Conservation (phyloP, 2,329 filamentous ascomycete genomes). For the Arthrobotrys musiformis region DNA sequence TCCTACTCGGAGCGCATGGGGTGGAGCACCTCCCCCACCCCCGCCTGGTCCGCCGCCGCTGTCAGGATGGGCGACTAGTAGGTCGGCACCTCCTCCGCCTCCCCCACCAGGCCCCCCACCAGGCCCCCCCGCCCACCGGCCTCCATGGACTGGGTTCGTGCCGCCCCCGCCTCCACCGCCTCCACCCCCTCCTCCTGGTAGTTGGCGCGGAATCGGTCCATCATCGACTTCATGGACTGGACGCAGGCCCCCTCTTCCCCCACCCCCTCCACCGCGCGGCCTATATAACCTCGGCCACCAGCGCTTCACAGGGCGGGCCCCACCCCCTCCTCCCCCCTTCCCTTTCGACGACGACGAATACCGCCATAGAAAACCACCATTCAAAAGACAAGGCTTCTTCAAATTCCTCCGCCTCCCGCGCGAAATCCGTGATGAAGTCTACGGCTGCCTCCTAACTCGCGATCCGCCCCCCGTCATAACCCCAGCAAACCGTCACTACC, state of each 20-base stretch:
- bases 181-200: not conserved
- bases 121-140: too few species aligned
- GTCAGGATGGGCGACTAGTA: not conserved
- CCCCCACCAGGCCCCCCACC: too few species aligned
- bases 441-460: not conserved
- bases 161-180: not conserved
- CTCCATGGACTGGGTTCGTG: too few species aligned
- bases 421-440: constrained; percentile 40
- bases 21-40: not conserved
- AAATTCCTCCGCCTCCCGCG: constrained; percentile 25
- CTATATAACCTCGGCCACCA: not conserved
- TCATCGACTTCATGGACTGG: too few species aligned
- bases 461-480: constrained; percentile 5
- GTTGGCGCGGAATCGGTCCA: too few species aligned
- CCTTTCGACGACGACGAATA: not conserved
- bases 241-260: not conserved
- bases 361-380: not conserved
- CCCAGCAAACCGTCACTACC: not conserved
- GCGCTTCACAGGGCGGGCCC: not conserved
- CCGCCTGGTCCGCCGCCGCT: not conserved
- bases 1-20: not conserved
- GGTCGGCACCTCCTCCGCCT: not conserved
- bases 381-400: not conserved
- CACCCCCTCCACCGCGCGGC: not conserved
- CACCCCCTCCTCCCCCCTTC: not conserved